Base-by-base conservation (phyloP, 179 eudicot species). In the Corrigiola litoralis region DNA sequence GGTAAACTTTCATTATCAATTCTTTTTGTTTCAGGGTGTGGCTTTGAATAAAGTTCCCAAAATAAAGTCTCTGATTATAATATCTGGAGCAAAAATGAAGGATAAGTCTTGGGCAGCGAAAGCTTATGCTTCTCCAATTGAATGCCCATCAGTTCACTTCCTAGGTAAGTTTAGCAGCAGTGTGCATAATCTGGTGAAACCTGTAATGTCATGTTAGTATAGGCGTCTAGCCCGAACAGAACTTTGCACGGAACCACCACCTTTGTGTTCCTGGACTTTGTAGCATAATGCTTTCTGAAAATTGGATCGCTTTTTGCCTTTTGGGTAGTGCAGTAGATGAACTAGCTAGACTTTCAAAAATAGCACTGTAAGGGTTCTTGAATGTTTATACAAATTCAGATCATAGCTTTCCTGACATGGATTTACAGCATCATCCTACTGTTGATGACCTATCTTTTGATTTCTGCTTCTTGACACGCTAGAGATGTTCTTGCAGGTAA, bases 81-180 rank as follows among this genome's bases (percentile, higher is more conserved):
- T 90, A 14, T 83, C 87, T 16, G 97, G 95, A 16, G 97, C 97
- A 12, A 87, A 85, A 69, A 66, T 85, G 6, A 65, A 50, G 66
- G 66, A 67, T 13, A 69, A 61, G 61, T 69, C 79, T 0, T 41
- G 75, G 65, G 88, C 82, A 2, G 76, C 71, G 31, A 76, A 79
- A 24, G 95, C 89, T 25, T 90, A 84, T 72, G 80, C 84, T 27
- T 65, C 75, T 29, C 73, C 80, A 13, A 71, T 87, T 56, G 64
- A 75, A 57, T 68, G 83, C 68, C 85, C 86, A 1, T 85, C 97
- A 5, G 49, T 90, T 45, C 97, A 90, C 77, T 85, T 90, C 70
- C 79, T 90, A 80, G 97, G 97, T 90, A 87, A 36, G 27, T 11
- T 17, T 2, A 42, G 16, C 20, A 3, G 46, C 14, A 4, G 11